phyloP scores from a whole-genome alignment of 1,284 basidiomycete genomes.

The Pholiota adiposa region DNA sequence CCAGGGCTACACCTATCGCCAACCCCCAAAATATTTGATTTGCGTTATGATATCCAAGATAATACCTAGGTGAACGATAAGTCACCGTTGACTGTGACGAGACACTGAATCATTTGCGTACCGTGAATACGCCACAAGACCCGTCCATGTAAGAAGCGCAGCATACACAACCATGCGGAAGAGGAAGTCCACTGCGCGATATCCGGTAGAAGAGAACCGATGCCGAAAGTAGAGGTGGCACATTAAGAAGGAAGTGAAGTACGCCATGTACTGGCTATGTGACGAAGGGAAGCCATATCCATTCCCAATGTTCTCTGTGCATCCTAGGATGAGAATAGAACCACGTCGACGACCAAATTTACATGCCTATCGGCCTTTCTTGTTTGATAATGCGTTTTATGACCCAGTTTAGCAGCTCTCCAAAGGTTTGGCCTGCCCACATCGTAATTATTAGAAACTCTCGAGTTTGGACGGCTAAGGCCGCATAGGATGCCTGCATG shows the following conservation, averaged over 20 bases:
- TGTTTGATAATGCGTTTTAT: conserved; percentile 74
- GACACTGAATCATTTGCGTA: conserved; percentile 41
- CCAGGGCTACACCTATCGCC: conserved; percentile 65
- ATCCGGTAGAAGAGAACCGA: conserved; percentile 61
- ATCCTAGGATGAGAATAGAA: neutral
- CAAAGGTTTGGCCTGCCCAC: conserved; percentile 80
- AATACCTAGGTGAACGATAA: conserved; percentile 52
- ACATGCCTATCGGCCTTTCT: conserved; percentile 65
- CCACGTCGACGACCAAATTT: neutral
- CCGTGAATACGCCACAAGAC: conserved; percentile 81
- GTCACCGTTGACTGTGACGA: no score
- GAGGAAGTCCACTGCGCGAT: conserved; percentile 48
- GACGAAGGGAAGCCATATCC: conserved; percentile 91
- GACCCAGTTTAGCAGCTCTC: conserved; percentile 74
- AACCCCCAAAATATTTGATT: conserved; percentile 78
- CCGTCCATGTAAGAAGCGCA: conserved; percentile 58
- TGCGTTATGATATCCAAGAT: conserved; percentile 75
- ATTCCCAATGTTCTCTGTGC: conserved; percentile 59
- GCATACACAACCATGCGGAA: conserved; percentile 54
- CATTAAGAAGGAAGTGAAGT: conserved; percentile 78
- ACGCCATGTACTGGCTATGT: conserved; percentile 89
- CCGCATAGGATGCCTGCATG: conserved; percentile 75
- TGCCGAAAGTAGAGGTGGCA: conserved; percentile 78
- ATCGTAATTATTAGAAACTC: conserved; percentile 81
- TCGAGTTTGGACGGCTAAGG: conserved; percentile 74